phyloP scores from a whole-genome alignment of 495 filamentous ascomycete species.

The Elasticomyces elasticus region DNA sequence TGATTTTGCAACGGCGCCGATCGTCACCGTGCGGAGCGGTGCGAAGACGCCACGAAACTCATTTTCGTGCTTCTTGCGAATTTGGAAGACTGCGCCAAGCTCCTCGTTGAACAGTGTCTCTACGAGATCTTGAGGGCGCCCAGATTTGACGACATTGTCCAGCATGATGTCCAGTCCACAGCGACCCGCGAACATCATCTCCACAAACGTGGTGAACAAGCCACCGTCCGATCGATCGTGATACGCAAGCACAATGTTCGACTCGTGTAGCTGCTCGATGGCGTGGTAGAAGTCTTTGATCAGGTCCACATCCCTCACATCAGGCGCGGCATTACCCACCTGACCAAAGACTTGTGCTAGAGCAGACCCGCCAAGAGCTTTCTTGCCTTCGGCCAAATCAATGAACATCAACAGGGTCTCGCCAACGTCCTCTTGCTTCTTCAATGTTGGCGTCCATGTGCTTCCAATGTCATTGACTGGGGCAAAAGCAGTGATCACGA shows the following conservation, averaged over 20 bases:
- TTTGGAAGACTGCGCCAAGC: conserved; percentile 94
- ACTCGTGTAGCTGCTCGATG: conserved; percentile 72
- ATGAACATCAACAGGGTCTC: conserved; percentile 86
- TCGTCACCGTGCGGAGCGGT: conserved; percentile 39
- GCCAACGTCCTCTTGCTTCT: conserved; percentile 73
- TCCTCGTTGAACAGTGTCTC: conserved; percentile 89
- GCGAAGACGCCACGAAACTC: conserved; percentile 86
- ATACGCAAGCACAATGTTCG: conserved; percentile 82
- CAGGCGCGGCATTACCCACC: conserved; percentile 72
- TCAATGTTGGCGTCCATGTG: conserved; percentile 89
- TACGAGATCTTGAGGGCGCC: conserved; percentile 47
- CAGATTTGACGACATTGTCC: conserved; percentile 53
- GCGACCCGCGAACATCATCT: conserved; percentile 97
- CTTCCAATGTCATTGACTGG: conserved; percentile 66
- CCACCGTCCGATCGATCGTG: conserved; percentile 93
- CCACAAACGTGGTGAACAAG: conserved; percentile 78
- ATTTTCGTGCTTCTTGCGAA: conserved; percentile 70
- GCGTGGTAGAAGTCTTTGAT: conserved; percentile 92
- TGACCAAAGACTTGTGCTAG: conserved; percentile 87
- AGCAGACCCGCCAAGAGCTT: conserved; percentile 82
- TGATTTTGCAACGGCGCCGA: conserved; percentile 60
- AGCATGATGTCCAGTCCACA: conserved; percentile 81
- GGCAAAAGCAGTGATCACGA: conserved; percentile 84
- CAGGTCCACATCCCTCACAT: conserved; percentile 69
- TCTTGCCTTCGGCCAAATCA: conserved; percentile 67